Evolutionary conservation across 177 flowering plant genomes (phyloP).

Genomic region (Vitis hybrid): DNA sequence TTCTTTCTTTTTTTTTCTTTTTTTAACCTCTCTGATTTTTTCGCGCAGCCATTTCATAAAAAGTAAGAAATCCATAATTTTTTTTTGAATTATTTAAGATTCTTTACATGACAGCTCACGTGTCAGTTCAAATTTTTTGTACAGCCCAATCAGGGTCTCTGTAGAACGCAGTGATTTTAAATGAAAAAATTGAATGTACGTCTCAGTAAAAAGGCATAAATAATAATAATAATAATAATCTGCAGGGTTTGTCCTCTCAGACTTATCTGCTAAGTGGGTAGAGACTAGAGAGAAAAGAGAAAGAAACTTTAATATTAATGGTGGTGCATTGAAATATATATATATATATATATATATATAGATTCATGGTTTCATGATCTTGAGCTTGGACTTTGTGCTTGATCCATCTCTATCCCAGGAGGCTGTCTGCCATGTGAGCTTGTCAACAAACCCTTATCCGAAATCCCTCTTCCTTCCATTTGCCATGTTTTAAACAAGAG

Average conservation of each 20-base stretch:
- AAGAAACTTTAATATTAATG: not conserved
- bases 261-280: not conserved
- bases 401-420: constrained; percentile 8
- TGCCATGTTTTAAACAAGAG: not conserved
- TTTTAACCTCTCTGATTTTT: too few relatives aligned
- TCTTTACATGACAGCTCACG: not conserved
- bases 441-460: not conserved
- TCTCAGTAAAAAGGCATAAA: too few relatives aligned
- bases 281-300: not conserved
- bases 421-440: not conserved
- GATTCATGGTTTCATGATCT: not conserved
- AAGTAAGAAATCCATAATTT: too few relatives aligned
- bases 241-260: not conserved
- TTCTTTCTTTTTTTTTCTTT: too few relatives aligned
- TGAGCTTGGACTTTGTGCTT: constrained; percentile 10
- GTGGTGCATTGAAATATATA: not conserved
- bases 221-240: too few relatives aligned
- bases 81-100: too few relatives aligned
- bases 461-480: not conserved
- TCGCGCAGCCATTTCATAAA: too few relatives aligned
- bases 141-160: not conserved
- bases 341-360: too few relatives aligned
- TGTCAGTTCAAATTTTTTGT: not conserved
- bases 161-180: not conserved
- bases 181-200: too few relatives aligned